phyloP scores from a whole-genome alignment of 176 grass and related monocot species.

The Raddia guianensis region DNA sequence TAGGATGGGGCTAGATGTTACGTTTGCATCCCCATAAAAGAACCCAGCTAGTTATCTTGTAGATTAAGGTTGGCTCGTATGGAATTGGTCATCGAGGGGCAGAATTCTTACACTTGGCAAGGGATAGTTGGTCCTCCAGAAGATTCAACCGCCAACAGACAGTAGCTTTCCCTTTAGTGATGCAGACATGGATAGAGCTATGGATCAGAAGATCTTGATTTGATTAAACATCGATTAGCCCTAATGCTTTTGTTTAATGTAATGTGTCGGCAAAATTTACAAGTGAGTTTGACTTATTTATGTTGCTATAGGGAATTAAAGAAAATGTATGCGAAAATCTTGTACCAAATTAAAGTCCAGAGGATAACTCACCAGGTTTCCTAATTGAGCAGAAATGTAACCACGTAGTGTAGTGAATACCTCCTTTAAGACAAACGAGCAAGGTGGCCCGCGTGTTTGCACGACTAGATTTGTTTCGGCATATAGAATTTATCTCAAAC shows the following conservation, averaged over 20 bases:
- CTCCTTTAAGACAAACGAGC: too few relatives aligned
- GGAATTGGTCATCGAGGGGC: conserved; percentile 5
- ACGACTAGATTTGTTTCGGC: too few relatives aligned
- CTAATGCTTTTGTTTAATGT: background rate
- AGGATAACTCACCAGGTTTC: background rate
- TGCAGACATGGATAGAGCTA: conserved; percentile 23
- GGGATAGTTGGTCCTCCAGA: conserved; percentile 22
- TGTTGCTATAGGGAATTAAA: background rate
- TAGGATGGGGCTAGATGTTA: background rate
- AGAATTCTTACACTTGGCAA: background rate
- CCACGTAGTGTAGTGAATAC: background rate
- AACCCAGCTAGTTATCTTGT: background rate
- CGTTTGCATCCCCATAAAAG: background rate
- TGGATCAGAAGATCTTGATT: conserved; percentile 20
- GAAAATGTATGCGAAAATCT: background rate
- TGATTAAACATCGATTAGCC: background rate
- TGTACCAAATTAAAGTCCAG: background rate
- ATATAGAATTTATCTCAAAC: too few relatives aligned
- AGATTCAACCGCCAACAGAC: conserved; percentile 43
- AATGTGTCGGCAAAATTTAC: conserved; percentile 30
- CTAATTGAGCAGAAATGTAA: background rate
- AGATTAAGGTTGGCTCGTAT: background rate
- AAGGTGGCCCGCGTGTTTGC: too few relatives aligned
- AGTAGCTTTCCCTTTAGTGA: conserved; percentile 5
- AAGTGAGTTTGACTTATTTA: background rate